phyloP scores from a whole-genome alignment of 345 rosid species.

The Populus tremula region DNA sequence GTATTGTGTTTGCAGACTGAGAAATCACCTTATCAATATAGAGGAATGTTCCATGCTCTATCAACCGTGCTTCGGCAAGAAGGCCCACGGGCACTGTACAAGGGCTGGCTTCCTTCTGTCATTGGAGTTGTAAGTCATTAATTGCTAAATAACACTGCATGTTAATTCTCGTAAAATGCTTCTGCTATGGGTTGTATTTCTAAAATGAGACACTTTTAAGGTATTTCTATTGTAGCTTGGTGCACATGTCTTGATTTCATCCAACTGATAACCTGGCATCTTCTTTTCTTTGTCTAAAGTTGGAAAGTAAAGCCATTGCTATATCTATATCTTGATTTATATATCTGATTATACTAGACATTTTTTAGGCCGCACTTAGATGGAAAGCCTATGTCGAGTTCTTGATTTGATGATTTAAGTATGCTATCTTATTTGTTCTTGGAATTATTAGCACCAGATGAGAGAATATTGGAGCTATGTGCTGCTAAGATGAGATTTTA shows the following conservation, averaged over 20 bases:
- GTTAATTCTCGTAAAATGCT: neutral
- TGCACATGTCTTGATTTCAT: neutral
- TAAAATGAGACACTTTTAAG: neutral
- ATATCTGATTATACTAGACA: neutral
- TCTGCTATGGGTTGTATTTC: neutral
- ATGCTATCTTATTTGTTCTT: neutral
- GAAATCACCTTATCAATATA: conserved; percentile 65
- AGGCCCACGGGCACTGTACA: conserved; percentile 89
- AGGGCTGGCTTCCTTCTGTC: conserved; percentile 98
- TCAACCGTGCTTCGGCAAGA: conserved; percentile 65
- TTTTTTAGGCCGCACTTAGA: neutral
- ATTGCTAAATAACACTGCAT: neutral
- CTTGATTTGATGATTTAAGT: neutral
- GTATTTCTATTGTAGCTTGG: neutral
- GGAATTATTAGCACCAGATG: neutral
- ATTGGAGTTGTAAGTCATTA: conserved; percentile 88
- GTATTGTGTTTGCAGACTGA: conserved; percentile 57
- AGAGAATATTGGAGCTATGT: neutral
- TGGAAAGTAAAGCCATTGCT: neutral
- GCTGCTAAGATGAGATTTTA: neutral
- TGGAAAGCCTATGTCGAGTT: neutral
- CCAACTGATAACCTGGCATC: neutral
- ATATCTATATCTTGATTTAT: neutral
- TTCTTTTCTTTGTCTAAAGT: neutral
- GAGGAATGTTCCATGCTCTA: conserved; percentile 80